These are phyloP conservation scores for Dipteronia sinensis DNA, from an alignment of 345 rosid species.

Conservation along the genomic window DNA sequence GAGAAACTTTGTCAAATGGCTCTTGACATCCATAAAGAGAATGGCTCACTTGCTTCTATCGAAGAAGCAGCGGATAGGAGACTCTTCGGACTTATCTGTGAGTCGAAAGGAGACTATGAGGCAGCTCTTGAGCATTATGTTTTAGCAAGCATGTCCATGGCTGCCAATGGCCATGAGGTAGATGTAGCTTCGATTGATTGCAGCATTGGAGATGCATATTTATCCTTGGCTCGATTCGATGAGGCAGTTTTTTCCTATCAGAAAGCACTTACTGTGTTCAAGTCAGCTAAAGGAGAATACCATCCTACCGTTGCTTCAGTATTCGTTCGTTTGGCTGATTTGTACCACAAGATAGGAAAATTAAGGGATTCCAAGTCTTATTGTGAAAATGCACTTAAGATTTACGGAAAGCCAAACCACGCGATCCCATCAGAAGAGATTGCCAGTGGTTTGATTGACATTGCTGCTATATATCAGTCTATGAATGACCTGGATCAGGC, in stretches of 20 bases:
- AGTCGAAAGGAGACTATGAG: constrained; percentile 73
- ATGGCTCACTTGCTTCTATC: constrained; percentile 52
- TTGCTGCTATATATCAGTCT: constrained; percentile 84
- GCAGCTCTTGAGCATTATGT: constrained; percentile 89
- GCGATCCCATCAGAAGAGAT: constrained; percentile 70
- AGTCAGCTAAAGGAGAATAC: constrained; percentile 73
- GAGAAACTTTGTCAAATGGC: constrained; percentile 80
- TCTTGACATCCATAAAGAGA: constrained; percentile 70
- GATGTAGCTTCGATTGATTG: constrained; percentile 84
- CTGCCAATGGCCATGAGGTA: constrained; percentile 57
- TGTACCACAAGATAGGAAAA: constrained; percentile 81
- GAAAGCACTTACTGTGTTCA: constrained; percentile 78
- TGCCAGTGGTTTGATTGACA: constrained; percentile 76
- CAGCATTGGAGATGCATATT: constrained; percentile 89
- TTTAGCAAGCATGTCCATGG: constrained; percentile 87
- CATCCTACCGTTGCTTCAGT: constrained; percentile 86
- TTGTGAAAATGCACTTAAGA: constrained; percentile 78
- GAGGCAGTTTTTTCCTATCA: constrained; percentile 89
- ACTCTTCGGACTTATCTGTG: constrained; percentile 86
- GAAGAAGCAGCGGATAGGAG: constrained; percentile 92
- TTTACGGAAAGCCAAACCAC: constrained; percentile 58
- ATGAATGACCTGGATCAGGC: constrained; percentile 71
- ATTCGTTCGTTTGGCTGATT: constrained; percentile 82
- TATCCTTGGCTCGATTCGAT: constrained; percentile 80
- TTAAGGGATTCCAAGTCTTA: constrained; percentile 76